Conservation (phyloP, 2,329 filamentous ascomycete species). For the Kalaharituber pfeilii region DNA sequence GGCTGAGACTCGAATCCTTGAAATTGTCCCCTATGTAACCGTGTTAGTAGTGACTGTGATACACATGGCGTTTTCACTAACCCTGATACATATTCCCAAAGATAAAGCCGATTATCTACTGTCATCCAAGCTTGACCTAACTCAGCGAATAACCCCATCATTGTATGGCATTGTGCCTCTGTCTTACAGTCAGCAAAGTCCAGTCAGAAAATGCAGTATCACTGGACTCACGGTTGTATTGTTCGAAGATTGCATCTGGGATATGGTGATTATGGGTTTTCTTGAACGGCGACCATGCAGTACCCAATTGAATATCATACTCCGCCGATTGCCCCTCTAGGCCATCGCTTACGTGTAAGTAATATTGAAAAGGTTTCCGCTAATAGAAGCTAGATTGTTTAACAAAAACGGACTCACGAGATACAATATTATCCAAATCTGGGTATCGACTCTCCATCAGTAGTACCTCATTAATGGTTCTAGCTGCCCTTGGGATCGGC, state of each 20-base stretch:
- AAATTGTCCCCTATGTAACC: slow-evolving; percentile 14
- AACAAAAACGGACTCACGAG: slow-evolving; percentile 45
- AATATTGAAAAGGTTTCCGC: slow-evolving; percentile 24
- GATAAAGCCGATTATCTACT: slow-evolving; percentile 86
- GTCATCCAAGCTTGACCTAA: slow-evolving; percentile 90
- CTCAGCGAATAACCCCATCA: slow-evolving; percentile 88
- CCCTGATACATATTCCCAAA: slow-evolving; percentile 95
- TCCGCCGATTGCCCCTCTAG: slow-evolving; percentile 78
- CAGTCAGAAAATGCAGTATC: too few relatives aligned
- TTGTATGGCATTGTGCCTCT: slow-evolving; percentile 57
- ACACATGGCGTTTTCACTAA: not conserved
- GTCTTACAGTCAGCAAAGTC: too few relatives aligned
- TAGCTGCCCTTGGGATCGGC: slow-evolving; percentile 62
- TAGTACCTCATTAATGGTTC: slow-evolving; percentile 65
- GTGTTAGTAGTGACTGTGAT: not conserved
- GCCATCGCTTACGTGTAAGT: not conserved
- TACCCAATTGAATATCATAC: slow-evolving; percentile 56
- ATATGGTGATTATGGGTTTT: slow-evolving; percentile 74
- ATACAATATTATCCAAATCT: slow-evolving; percentile 74
- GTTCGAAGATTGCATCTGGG: slow-evolving; percentile 78
- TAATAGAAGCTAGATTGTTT: too few relatives aligned
- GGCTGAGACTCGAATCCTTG: slow-evolving; percentile 21
- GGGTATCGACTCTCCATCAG: slow-evolving; percentile 64
- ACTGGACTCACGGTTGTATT: slow-evolving; percentile 51
- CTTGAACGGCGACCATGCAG: slow-evolving; percentile 77